Evolutionary conservation across 78 protist species (phyloP), one percentile per base, ranked within the genome.

Genomic region (Mastigamoeba balamuthi): DNA sequence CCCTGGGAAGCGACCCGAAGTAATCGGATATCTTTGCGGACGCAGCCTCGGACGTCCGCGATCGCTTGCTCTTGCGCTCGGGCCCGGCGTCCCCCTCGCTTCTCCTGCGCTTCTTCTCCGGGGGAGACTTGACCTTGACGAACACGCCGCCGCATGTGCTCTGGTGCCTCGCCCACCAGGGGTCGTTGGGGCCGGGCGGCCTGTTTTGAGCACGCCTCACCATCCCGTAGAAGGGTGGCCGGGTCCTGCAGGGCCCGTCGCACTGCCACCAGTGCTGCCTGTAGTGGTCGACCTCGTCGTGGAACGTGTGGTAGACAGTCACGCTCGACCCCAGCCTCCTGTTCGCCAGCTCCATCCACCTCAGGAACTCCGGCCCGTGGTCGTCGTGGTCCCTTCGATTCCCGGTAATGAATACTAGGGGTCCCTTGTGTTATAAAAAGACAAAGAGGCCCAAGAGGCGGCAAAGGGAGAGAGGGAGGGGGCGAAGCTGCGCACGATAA

Each of bases 261-360:
- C 86, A 82, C 69, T 72, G 1, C 86, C 86, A 82, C 66, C 65
- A 38, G 40, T 82, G 86, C 27, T 6, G 36, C 29, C 82, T 2
- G 28, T 68, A 82, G 70, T 78, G 58, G 43, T 82, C 78, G 30
- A 82, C 86, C 28, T 82, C 86, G 66, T 78, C 86, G 58, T 77
- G 74, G 40, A 82, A 82, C 43, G 71, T 6, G 40, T 82, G 86
- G 68, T 82, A 78, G 8, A 78, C 52, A 3, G 84, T 78, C 33
- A 82, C 68, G 35, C 33, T 36, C 2, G 77, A 1, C 39, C 48
- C 42, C 25, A 2, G 0, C 23, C 6, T 8, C 1, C 1, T 33
- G 65, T 81, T 81, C 52, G 74, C 65, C 9, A 37, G 66, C 23
- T 66, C 4, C 86, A 82, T 82, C 53, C 40, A 43, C 29, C 4